Evolutionary conservation across 108 stramenopile genomes (phyloP).

Genomic region (Cyclotella distinguenda): DNA sequence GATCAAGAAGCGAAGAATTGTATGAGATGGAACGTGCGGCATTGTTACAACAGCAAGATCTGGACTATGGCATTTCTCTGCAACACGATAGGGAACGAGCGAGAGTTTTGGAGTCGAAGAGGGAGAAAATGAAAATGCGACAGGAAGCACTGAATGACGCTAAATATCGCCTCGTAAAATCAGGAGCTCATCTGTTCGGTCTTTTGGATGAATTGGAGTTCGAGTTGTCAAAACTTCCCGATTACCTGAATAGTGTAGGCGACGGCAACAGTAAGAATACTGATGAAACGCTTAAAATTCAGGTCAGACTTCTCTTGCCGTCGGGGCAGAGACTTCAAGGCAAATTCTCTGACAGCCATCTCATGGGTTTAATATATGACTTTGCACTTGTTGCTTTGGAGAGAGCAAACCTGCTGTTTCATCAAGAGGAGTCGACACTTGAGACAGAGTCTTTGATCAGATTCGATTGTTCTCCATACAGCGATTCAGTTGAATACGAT

Average conservation of each 20-base stretch:
- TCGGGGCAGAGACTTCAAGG: constrained; percentile 28
- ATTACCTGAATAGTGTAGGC: background rate
- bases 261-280: background rate
- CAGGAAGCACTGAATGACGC: constrained; percentile 4
- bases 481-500: background rate
- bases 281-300: background rate
- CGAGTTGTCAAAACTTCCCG: background rate
- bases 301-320: constrained; percentile 30
- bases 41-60: constrained; percentile 32
- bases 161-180: constrained; percentile 11
- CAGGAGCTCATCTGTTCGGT: constrained; percentile 11
- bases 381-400: constrained; percentile 31
- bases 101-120: background rate
- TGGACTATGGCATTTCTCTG: constrained; percentile 33
- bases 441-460: background rate
- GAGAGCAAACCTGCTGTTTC: constrained; percentile 3
- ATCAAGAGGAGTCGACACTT: background rate
- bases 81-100: constrained; percentile 26
- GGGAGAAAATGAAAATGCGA: constrained; percentile 3
- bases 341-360: constrained; percentile 8
- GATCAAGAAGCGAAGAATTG: constrained; percentile 16
- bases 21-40: constrained; percentile 30
- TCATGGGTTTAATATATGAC: constrained; percentile 37
- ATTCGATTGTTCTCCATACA: background rate
- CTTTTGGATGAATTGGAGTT: constrained; percentile 5